Evolutionary conservation across 768 basidiomycete species (phyloP).

Genomic region (Tricholoma furcatifolium): DNA sequence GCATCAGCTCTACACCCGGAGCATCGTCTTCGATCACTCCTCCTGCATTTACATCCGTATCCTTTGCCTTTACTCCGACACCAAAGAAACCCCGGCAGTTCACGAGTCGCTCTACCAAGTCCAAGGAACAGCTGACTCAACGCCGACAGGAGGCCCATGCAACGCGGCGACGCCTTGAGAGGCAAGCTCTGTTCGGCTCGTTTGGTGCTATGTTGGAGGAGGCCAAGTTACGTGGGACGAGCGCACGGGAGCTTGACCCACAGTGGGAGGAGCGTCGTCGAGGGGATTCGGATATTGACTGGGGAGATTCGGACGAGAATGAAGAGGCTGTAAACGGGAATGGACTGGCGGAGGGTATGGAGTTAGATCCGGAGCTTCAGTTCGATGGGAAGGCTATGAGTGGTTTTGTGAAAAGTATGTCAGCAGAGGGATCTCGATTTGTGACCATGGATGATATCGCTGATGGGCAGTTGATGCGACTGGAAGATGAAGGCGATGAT

Average conservation of each 20-base stretch:
- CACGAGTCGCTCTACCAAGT: slow-evolving; percentile 19
- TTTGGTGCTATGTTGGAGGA: slow-evolving; percentile 59
- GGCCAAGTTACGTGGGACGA: slow-evolving; percentile 39
- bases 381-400: slow-evolving; percentile 48
- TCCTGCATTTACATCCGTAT: slow-evolving; percentile 26
- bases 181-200: slow-evolving; percentile 38
- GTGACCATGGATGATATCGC: slow-evolving; percentile 69
- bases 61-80: slow-evolving; percentile 34
- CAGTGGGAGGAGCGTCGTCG: slow-evolving; percentile 50
- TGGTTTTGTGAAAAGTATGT: slow-evolving; percentile 27
- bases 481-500: slow-evolving; percentile 47
- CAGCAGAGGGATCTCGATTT: slow-evolving; percentile 24
- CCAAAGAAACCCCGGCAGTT: slow-evolving; percentile 30
- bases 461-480: slow-evolving; percentile 57
- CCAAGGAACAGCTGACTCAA: slow-evolving; percentile 23
- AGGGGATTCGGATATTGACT: slow-evolving; percentile 31
- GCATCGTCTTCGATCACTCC: slow-evolving; percentile 1
- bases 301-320: slow-evolving; percentile 69
- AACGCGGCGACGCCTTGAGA: slow-evolving; percentile 22
- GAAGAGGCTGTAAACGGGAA: slow-evolving; percentile 33
- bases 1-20: neutral
- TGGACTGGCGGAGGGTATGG: slow-evolving; percentile 56
- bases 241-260: slow-evolving; percentile 30
- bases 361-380: slow-evolving; percentile 58
- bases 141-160: slow-evolving; percentile 22